Conservation (phyloP, 2,329 filamentous ascomycete species). For the Pezizomycotina sp. region DNA sequence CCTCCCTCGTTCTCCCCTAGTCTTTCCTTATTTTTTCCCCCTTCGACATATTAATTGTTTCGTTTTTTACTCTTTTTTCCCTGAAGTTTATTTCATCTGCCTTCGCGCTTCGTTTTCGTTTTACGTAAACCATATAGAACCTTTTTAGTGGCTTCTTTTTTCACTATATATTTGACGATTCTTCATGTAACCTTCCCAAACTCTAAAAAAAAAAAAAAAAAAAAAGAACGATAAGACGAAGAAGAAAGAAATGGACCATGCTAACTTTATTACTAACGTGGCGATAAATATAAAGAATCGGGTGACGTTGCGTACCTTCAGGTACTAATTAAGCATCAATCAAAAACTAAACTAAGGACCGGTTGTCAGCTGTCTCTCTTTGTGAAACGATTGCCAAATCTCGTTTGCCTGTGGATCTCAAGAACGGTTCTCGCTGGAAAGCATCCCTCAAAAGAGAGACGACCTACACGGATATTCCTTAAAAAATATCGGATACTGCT, state of each 20-base stretch:
- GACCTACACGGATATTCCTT: neutral
- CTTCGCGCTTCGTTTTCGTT: neutral
- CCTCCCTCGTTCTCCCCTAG: neutral
- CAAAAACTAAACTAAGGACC: too few species aligned
- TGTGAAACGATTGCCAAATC: too few species aligned
- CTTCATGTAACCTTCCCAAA: neutral
- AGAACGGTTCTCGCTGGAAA: slow-evolving; percentile 4
- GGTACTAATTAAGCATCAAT: too few species aligned
- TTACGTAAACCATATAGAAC: neutral
- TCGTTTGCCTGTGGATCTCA: too few species aligned
- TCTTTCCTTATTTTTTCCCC: neutral
- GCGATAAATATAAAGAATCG: too few species aligned
- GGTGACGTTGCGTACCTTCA: too few species aligned
- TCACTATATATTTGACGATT: neutral
- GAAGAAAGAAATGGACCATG: too few species aligned
- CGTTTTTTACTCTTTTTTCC: slow-evolving; percentile 3
- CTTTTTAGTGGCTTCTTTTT: neutral
- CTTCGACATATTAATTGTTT: neutral
- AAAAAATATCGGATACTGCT: neutral
- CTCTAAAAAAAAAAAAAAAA: too few species aligned
- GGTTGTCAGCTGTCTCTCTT: too few species aligned
- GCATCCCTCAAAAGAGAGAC: neutral
- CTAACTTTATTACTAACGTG: too few species aligned
- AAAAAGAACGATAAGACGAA: too few species aligned
- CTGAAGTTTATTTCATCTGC: neutral